A percentile compares a stretch with the other conserved stretches of the same genome.
Evolutionary conservation across 495 filamentous ascomycete species (phyloP).

Genomic region (Annulohypoxylon nitens): DNA sequence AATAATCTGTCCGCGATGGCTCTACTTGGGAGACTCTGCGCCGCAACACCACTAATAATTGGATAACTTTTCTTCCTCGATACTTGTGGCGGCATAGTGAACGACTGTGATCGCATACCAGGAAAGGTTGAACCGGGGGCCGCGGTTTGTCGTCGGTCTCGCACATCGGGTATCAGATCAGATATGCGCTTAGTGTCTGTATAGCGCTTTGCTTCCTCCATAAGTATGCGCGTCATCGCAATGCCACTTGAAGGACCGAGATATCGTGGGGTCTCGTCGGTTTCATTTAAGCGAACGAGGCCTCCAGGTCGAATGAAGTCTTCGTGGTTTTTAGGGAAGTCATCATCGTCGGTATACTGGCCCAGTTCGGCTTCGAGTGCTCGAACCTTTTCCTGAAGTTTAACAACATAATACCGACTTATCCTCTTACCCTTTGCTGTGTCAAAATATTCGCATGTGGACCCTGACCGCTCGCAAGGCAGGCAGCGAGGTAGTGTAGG

Average conservation of each 20-base stretch:
- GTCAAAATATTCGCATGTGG: conserved; percentile 93
- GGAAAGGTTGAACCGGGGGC: conserved; percentile 30
- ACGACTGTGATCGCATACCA: conserved; percentile 52
- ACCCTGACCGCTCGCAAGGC: conserved; percentile 92
- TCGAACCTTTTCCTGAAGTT: conserved; percentile 84
- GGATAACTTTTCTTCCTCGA: conserved; percentile 73
- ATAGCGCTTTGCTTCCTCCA: conserved; percentile 92
- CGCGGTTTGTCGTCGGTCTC: conserved; percentile 45
- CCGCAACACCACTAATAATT: conserved; percentile 79
- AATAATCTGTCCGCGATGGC: conserved; percentile 78
- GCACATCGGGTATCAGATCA: conserved; percentile 82
- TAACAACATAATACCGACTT: conserved; percentile 86
- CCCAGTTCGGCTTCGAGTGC: conserved; percentile 79
- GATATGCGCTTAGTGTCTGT: conserved; percentile 86
- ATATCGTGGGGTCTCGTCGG: conserved; percentile 85
- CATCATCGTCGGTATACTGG: conserved; percentile 72
- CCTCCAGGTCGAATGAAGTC: conserved; percentile 85
- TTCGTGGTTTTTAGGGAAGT: conserved; percentile 76
- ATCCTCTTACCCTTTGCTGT: conserved; percentile 81
- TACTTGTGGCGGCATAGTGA: conserved; percentile 55
- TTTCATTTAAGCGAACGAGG: conserved; percentile 81
- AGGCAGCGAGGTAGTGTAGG: conserved; percentile 88
- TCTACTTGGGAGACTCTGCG: conserved; percentile 74
- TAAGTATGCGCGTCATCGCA: conserved; percentile 90
- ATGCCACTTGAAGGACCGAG: conserved; percentile 93